phyloP scores from a whole-genome alignment of 768 basidiomycete species.

The Mycena indigotica region DNA sequence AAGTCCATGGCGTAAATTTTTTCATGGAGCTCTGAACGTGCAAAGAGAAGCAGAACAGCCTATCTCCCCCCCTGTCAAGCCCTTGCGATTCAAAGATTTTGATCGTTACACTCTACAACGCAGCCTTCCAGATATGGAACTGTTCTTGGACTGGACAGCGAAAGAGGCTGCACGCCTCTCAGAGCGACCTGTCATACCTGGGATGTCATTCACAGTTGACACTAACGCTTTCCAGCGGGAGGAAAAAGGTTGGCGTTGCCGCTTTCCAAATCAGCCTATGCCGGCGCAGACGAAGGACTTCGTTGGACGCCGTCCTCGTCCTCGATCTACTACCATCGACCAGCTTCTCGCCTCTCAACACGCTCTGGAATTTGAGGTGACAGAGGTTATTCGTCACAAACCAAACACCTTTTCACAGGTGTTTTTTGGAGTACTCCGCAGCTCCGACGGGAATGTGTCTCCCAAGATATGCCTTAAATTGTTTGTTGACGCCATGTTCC shows the following conservation, averaged over 20 bases:
- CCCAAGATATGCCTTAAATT: not conserved
- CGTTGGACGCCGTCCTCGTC: too few relatives aligned
- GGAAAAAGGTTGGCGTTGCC: not conserved
- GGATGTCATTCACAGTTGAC: not conserved
- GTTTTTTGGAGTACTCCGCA: too few relatives aligned
- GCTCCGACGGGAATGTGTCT: not conserved
- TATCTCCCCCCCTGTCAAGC: not conserved
- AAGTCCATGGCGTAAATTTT: too few relatives aligned
- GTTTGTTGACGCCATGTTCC: not conserved
- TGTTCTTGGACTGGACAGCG: not conserved
- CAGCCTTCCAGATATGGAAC: not conserved
- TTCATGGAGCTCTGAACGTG: too few relatives aligned
- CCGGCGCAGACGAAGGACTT: not conserved
- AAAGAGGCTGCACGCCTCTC: not conserved
- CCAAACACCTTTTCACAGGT: too few relatives aligned
- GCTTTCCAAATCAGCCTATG: not conserved
- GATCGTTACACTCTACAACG: not conserved
- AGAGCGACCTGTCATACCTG: not conserved
- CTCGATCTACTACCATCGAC: not conserved
- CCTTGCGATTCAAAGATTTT: not conserved
- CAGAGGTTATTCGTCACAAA: too few relatives aligned
- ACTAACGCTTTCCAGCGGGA: not conserved
- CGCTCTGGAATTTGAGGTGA: too few relatives aligned
- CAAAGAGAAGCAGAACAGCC: too few relatives aligned
- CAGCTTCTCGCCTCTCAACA: not conserved